A percentile compares a stretch with the other conserved stretches of the same genome.
These are phyloP conservation scores for Hirschfeldia incana DNA, from an alignment of 345 rosid species.

Conservation along the genomic window DNA sequence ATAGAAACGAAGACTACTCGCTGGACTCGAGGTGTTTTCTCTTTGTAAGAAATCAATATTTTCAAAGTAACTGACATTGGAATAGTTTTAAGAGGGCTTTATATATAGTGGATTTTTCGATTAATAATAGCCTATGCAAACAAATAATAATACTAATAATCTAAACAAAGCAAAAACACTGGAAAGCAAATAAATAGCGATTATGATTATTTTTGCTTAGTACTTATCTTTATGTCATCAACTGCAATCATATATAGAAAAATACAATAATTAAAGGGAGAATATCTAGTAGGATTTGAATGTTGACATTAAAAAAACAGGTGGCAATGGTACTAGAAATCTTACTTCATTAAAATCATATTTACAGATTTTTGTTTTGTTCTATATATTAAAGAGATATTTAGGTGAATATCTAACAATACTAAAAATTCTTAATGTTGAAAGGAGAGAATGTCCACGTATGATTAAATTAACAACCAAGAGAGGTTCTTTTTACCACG, in stretches of 20 bases:
- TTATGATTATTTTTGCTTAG: neutral
- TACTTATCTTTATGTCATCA: neutral
- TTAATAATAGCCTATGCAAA: too few species aligned
- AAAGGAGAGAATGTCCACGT: too few species aligned
- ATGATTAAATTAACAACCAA: too few species aligned
- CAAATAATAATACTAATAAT: neutral
- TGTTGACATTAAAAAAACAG: neutral
- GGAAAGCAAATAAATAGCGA: neutral
- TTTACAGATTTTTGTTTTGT: too few species aligned
- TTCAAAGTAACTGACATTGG: neutral
- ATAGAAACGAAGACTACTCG: neutral
- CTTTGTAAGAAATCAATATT: neutral
- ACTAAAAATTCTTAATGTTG: too few species aligned
- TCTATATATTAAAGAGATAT: too few species aligned
- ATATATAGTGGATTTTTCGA: neutral
- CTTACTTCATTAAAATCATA: too few species aligned
- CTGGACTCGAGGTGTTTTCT: neutral
- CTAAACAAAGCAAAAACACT: neutral
- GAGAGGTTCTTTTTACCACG: too few species aligned
- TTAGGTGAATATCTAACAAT: too few species aligned
- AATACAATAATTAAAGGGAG: neutral
- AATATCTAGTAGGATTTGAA: slow-evolving; percentile 1
- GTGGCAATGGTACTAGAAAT: neutral
- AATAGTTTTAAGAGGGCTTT: neutral
- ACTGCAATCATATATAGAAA: neutral